phyloP scores from a whole-genome alignment of 345 rosid species.

The Clarkia xantiana region DNA sequence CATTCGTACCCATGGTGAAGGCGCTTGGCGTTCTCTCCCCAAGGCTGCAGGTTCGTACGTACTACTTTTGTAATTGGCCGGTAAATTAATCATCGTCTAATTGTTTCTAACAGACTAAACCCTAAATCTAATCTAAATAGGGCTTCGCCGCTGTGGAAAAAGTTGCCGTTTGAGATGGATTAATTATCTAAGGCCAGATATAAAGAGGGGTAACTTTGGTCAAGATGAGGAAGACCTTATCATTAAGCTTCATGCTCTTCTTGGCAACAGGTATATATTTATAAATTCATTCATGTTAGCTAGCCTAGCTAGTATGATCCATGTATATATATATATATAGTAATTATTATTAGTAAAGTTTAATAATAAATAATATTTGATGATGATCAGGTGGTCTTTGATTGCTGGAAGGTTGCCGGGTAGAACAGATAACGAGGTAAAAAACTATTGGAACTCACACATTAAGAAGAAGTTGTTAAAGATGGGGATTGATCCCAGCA shows the following conservation, averaged over 20 bases:
- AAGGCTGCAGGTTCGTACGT: slow-evolving; percentile 81
- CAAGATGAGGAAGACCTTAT: slow-evolving; percentile 33
- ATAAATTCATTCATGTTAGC: too few species aligned
- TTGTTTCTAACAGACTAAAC: too few species aligned
- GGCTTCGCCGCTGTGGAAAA: slow-evolving; percentile 43
- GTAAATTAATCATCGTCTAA: too few species aligned
- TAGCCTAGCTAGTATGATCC: too few species aligned
- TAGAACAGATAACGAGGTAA: slow-evolving; percentile 30
- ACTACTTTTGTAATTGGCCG: too few species aligned
- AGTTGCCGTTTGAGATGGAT: slow-evolving; percentile 21
- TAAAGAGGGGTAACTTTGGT: slow-evolving; percentile 31
- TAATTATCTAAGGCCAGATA: slow-evolving; percentile 26
- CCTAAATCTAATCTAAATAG: slow-evolving; percentile 15
- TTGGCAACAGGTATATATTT: slow-evolving; percentile 22
- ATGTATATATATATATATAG: too few species aligned
- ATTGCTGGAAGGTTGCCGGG: slow-evolving; percentile 38
- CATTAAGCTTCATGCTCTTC: slow-evolving; percentile 29
- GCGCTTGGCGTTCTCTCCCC: slow-evolving; percentile 84
- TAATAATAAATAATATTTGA: neutral
- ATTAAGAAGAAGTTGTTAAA: slow-evolving; percentile 5
- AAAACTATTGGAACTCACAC: slow-evolving; percentile 21
- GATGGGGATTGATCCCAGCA: slow-evolving; percentile 4
- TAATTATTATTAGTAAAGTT: too few species aligned
- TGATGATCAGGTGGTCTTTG: slow-evolving; percentile 23
- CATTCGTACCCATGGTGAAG: slow-evolving; percentile 62